phyloP scores from a whole-genome alignment of 2,329 filamentous ascomycete genomes.

The Chaetomium globosum region DNA sequence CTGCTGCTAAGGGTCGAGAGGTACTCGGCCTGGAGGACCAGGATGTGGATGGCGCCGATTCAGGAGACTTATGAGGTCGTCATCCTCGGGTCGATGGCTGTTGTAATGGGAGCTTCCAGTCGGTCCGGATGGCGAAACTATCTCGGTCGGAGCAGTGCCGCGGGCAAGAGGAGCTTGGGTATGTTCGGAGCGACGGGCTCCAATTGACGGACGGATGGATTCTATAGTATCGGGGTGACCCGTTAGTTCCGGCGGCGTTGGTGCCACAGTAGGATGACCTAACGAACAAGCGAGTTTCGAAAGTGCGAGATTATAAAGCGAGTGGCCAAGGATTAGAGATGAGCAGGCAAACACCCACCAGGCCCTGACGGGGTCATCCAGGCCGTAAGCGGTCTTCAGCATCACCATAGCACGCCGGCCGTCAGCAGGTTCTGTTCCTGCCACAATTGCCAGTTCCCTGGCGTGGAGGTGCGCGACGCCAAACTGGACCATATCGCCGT shows the following conservation, averaged over 20 bases:
- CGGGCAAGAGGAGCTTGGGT: background rate
- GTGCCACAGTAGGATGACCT: background rate
- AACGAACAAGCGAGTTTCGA: no score
- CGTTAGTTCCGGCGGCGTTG: background rate
- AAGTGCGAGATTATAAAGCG: background rate
- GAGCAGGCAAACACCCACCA: background rate
- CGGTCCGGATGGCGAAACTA: background rate
- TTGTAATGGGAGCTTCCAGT: background rate
- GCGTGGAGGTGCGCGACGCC: conserved; percentile 1
- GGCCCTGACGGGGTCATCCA: background rate
- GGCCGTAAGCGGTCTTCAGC: background rate
- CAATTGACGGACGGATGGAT: background rate
- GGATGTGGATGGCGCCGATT: background rate
- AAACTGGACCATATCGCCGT: conserved; percentile 5
- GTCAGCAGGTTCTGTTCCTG: background rate
- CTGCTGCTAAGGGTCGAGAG: no score
- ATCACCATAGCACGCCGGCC: background rate
- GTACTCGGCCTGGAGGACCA: no score
- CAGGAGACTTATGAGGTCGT: background rate
- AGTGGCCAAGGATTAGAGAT: background rate
- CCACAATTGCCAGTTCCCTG: background rate
- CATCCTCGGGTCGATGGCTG: background rate
- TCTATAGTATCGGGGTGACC: background rate
- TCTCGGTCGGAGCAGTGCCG: background rate
- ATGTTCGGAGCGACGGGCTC: background rate